phyloP scores from a whole-genome alignment of 2,329 filamentous ascomycete species.

The Macrophomina pseudophaseolina region DNA sequence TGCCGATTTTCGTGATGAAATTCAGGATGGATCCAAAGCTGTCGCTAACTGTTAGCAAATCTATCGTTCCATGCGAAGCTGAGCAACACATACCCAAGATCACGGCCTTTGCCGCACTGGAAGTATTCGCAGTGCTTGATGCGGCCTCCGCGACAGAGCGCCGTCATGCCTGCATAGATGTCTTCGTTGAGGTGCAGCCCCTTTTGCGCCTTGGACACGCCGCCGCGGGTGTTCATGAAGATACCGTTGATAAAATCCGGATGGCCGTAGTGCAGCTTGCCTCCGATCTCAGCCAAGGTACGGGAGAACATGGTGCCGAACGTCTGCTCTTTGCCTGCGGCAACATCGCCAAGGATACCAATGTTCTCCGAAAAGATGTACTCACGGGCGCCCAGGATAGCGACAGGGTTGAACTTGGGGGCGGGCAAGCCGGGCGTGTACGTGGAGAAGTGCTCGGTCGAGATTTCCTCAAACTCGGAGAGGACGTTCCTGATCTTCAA shows the following conservation, averaged over 20 bases:
- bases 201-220: conserved; percentile 98
- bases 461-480: conserved; percentile 99
- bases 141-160: conserved; percentile 88
- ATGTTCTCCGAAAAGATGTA: conserved; percentile 99
- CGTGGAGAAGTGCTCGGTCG: conserved; percentile 90
- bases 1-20: conserved; percentile 99
- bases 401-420: conserved; percentile 75
- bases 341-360: conserved; percentile 96
- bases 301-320: conserved; percentile 99
- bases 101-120: conserved; percentile 99
- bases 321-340: conserved; percentile 98
- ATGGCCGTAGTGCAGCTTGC: conserved; percentile 98
- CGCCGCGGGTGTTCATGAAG: conserved; percentile 97
- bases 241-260: conserved; percentile 99
- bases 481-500: conserved; percentile 97
- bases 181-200: conserved; percentile 98
- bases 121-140: conserved; percentile 99
- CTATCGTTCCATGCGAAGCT: neutral
- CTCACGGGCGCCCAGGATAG: conserved; percentile 96
- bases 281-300: conserved; percentile 94
- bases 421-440: conserved; percentile 93
- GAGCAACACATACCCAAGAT: conserved; percentile 69
- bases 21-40: conserved; percentile 95
- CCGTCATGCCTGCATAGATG: conserved; percentile 99
- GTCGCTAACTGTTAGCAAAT: neutral